Percentiles rank a stretch among this genome's conserved stretches.
Evolutionary conservation across 495 filamentous ascomycete species (phyloP).

Genomic region (Xylaria palmicola): DNA sequence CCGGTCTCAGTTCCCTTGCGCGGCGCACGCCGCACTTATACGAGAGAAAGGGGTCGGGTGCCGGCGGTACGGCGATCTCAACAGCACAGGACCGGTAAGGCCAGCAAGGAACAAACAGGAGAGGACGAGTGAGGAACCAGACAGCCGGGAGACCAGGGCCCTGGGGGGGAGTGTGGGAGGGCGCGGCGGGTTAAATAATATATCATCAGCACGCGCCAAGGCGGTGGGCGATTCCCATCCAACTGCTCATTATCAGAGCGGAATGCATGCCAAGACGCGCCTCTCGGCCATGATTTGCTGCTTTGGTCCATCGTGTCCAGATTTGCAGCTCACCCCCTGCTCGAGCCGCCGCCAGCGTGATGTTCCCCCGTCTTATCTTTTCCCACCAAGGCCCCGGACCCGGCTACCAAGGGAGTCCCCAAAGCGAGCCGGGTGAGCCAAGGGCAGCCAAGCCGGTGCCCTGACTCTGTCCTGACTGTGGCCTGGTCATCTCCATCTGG

Average conservation of each 20-base stretch:
- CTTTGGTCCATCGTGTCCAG: constrained; percentile 5
- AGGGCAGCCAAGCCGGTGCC: too few species aligned
- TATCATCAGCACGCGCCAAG: not conserved
- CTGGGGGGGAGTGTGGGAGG: not conserved
- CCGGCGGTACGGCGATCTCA: not conserved
- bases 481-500: too few species aligned
- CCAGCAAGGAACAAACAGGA: not conserved
- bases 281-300: constrained; percentile 9
- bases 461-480: too few species aligned
- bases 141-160: not conserved
- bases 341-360: not conserved
- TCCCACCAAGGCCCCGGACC: not conserved
- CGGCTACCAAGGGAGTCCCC: not conserved
- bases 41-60: not conserved
- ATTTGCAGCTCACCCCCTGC: not conserved
- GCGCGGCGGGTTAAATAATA: not conserved
- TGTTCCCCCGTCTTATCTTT: constrained; percentile 8
- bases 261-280: constrained; percentile 2
- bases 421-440: not conserved
- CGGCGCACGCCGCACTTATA: not conserved
- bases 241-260: not conserved
- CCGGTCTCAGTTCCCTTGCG: not conserved
- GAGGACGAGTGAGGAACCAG: not conserved
- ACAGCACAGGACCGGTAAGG: not conserved
- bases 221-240: not conserved